Conservation (phyloP, 495 filamentous ascomycete species). For the Annulohypoxylon nitens region DNA sequence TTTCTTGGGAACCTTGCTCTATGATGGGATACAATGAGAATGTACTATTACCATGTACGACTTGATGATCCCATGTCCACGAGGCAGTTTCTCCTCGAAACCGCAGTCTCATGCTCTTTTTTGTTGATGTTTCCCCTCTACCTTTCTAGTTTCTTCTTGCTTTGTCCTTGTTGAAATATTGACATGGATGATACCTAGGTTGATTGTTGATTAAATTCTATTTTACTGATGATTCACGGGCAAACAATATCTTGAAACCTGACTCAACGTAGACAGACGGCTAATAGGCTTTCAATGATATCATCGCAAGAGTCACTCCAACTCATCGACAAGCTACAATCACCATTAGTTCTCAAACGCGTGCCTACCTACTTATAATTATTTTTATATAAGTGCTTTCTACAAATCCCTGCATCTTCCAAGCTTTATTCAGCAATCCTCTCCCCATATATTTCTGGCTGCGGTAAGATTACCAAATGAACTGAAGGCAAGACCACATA, state of each 20-base stretch:
- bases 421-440: neutral
- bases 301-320: neutral
- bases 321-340: neutral
- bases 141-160: no score
- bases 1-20: no score
- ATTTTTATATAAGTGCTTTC: neutral
- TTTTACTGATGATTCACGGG: neutral
- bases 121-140: no score
- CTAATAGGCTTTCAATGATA: neutral
- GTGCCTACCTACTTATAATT: neutral
- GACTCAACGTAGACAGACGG: neutral
- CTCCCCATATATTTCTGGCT: no score
- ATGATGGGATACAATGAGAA: no score
- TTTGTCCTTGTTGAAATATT: neutral
- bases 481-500: neutral
- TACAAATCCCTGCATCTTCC: neutral
- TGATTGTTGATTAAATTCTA: neutral
- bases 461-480: neutral
- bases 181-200: no score
- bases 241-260: slow-evolving; percentile 4
- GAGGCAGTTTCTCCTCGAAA: neutral
- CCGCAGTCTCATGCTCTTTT: no score
- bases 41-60: no score
- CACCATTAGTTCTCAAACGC: neutral
- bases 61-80: neutral